Conservation (phyloP, 352 stramenopile species). For the Pythium aristosporum region DNA sequence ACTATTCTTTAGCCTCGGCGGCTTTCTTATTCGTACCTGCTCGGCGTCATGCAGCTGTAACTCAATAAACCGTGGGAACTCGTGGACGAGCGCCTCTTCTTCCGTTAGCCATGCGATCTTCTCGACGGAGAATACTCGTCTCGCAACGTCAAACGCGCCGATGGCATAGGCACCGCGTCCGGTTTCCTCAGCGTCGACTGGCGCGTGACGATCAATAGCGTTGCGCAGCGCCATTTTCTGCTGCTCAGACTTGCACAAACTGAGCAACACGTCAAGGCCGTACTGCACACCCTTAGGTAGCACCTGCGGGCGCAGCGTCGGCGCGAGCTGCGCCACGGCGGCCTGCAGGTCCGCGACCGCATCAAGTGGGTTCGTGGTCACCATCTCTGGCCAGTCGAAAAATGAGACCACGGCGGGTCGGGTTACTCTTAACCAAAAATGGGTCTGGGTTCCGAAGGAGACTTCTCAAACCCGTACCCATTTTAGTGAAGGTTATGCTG, state of each 20-base stretch:
- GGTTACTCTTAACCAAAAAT: not conserved
- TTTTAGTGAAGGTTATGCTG: slow-evolving; percentile 11
- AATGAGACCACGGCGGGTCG: slow-evolving; percentile 2
- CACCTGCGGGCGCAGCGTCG: slow-evolving; percentile 58
- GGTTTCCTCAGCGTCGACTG: slow-evolving; percentile 25
- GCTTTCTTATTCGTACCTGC: slow-evolving; percentile 23
- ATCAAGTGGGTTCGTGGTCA: slow-evolving; percentile 43
- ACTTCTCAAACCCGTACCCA: slow-evolving; percentile 13
- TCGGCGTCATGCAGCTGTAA: slow-evolving; percentile 61
- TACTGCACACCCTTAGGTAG: slow-evolving; percentile 61
- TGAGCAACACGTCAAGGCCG: slow-evolving; percentile 61
- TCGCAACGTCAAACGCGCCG: slow-evolving; percentile 56
- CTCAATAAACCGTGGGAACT: slow-evolving; percentile 75
- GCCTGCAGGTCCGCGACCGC: slow-evolving; percentile 67
- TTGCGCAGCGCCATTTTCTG: slow-evolving; percentile 54
- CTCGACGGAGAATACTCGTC: slow-evolving; percentile 60
- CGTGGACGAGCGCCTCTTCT: slow-evolving; percentile 59
- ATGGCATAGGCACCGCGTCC: slow-evolving; percentile 47
- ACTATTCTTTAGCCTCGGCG: not conserved
- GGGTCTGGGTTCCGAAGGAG: not conserved
- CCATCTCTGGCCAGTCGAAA: slow-evolving; percentile 26
- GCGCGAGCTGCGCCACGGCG: slow-evolving; percentile 51
- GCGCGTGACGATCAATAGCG: slow-evolving; percentile 42
- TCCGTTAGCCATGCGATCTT: slow-evolving; percentile 65
- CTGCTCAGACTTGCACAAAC: slow-evolving; percentile 58